These are phyloP conservation scores for Pachyrhizus erosus DNA, from an alignment of 306 rosid species.

Conservation along the genomic window DNA sequence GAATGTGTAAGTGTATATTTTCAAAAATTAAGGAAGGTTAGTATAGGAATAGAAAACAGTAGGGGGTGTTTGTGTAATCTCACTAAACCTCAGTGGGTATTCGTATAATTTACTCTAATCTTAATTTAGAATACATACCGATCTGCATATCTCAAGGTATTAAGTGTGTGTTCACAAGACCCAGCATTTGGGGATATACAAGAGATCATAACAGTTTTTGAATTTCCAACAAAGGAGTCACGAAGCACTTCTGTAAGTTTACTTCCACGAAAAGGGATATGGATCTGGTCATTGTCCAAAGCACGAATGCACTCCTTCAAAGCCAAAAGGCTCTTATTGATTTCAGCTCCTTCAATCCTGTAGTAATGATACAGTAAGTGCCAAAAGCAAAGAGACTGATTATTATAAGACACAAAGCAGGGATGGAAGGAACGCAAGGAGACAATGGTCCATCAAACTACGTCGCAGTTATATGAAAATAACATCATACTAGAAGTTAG, in stretches of 20 bases:
- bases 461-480: background rate
- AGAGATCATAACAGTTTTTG: constrained; percentile 96
- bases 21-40: too few species aligned
- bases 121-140: too few species aligned
- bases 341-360: constrained; percentile 99
- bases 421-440: constrained; percentile 20
- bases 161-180: constrained; percentile 95
- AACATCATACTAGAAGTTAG: background rate
- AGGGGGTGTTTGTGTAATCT: too few species aligned
- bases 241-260: constrained; percentile 99
- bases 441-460: background rate
- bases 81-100: too few species aligned
- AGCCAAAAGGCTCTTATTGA: constrained; percentile 96
- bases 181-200: constrained; percentile 99
- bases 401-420: background rate
- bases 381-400: constrained; percentile 8
- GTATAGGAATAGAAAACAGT: too few species aligned
- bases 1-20: too few species aligned
- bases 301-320: constrained; percentile 98
- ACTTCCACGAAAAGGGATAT: constrained; percentile 98
- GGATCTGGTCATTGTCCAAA: constrained; percentile 97
- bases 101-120: too few species aligned
- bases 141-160: constrained; percentile 98
- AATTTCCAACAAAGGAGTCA: constrained; percentile 97
- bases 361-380: constrained; percentile 1